Evolutionary conservation across 441 rosid genomes (phyloP).

Genomic region (Pelargonium citronellum): DNA sequence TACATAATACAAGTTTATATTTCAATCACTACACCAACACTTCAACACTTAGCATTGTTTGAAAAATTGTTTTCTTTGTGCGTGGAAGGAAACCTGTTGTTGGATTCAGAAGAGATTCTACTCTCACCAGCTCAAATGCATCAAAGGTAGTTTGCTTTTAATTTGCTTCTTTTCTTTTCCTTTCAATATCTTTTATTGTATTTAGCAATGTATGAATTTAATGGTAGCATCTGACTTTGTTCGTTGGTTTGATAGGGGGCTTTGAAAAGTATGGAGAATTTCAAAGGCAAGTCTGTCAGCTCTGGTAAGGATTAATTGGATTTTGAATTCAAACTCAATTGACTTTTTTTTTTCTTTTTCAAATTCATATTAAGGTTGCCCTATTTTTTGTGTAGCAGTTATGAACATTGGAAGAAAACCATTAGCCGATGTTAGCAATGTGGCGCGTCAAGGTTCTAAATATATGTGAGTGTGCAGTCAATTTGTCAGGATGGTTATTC

Average conservation of each 20-base stretch:
- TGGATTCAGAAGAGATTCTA: conserved; percentile 23
- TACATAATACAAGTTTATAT: too few species aligned
- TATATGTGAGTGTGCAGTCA: conserved; percentile 41
- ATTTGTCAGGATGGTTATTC: conserved; percentile 4
- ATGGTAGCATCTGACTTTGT: conserved; percentile 11
- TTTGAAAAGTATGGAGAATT: conserved; percentile 31
- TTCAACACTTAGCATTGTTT: background rate
- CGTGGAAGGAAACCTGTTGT: conserved; percentile 36
- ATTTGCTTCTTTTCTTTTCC: conserved; percentile 2
- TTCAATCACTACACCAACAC: too few species aligned
- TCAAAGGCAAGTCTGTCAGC: conserved; percentile 29
- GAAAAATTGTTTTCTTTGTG: conserved; percentile 17
- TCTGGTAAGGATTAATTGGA: conserved; percentile 36
- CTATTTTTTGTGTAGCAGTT: conserved; percentile 27
- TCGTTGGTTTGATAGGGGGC: conserved; percentile 33
- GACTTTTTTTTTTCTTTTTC: background rate
- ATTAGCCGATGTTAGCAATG: conserved; percentile 71
- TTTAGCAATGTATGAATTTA: background rate
- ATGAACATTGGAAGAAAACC: conserved; percentile 52
- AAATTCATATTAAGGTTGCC: conserved; percentile 2
- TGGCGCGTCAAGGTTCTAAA: conserved; percentile 44
- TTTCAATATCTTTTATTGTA: background rate
- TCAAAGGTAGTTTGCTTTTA: conserved; percentile 38
- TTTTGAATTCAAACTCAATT: background rate
- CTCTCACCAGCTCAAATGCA: conserved; percentile 28